Evolutionary conservation across 2,329 filamentous ascomycete species (phyloP), one percentile per base, ranked within the genome.

Genomic region (Talaromyces verruculosus): DNA sequence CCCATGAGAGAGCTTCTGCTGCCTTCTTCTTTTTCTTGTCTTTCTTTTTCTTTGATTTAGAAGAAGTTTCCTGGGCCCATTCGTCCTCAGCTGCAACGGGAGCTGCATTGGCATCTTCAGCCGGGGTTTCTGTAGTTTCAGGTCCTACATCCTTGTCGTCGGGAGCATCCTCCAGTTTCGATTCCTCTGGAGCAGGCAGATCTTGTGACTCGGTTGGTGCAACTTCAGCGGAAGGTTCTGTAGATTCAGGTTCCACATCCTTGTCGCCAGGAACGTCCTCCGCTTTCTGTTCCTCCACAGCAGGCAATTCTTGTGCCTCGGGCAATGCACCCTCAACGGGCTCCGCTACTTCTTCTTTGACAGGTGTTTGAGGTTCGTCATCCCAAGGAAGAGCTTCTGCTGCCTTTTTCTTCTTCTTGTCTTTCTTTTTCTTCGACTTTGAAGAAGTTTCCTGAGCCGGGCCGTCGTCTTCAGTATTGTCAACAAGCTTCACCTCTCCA

Each of bases 41-140:
- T 57, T 72, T 74, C 66, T 78, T 80, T 71, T 79, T 79, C 65
- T 74, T 78, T 64, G 70, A 73, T 63, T 68, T 69, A n/a, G 67
- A 66, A 63, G 58, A 61, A 43, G 47, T n/a, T 3, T 63, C 61
- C 39, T 63, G 47, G 13, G 47, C 5, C 35, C 41, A 61, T 13
- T 17, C 47, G 13, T 55, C 35, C 15, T 63, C 61, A 35, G 49
- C 45, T 7, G 61, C 35, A 8, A 63, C 19, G 4, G 35, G 11
- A 35, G n/a, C 22, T 15, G 47, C 35, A 37, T 41, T 63, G 25
- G 22, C 25, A 22, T 65, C 47, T 49, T 62, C 33, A 15, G 37
- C 17, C 1, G 51, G 10, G 8, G 41, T 41, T 30, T 58, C 59
- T 8, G 43, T 22, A 2, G 2, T 6, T 5, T 57, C 33, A 57